Evolutionary conservation across 1,284 basidiomycete species (phyloP), one percentile per base, ranked within the genome.

Genomic region (Tetrapyrgos nigripes): DNA sequence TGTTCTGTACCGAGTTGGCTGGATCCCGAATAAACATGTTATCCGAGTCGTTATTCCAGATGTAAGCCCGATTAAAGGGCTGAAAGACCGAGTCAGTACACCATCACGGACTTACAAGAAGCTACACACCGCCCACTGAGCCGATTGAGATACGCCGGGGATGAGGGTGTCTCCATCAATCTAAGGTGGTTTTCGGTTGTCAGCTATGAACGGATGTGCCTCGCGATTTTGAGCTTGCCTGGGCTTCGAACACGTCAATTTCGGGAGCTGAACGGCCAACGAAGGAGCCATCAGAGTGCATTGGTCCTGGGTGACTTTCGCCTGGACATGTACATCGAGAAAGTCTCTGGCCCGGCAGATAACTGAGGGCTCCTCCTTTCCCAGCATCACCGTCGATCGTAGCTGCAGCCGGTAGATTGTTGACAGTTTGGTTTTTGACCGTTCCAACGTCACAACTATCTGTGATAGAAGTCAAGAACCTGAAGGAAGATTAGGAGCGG

Each of bases 261-360:
- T 89, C 87, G 1, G 86, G 86, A 2, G 86, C 84, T 0, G 80
- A 74, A 43, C 88, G 71, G 3, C 86, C 88, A 1, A 85, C 81
- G 61, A 77, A 89, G 1, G 81, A 76, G 14, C 86, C 73, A 53
- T 71, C 68, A 37, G 60, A 50, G 49, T 66, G 60, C 53, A 75
- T 75, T 13, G 88, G 88, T 0, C 88, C 88, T 0, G 88, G 88
- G 64, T 89, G 88, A 28, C 66, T 68, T 60, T 85, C 81, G 46
- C 76, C 76, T 0, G 74, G 65, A 66, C 88, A 91, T 0, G 88
- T 89, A 71, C 88, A 90, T 2, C 83, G 73, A 3, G 84, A 86
- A 1, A 90, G 76, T 28, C 83, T 76, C 66, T 89, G 87, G 8
- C 88, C 88, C 3, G 85, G 83, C 14, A 88, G 79, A 69, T 77